A percentile compares a stretch with the other conserved stretches of the same genome.
Conservation (phyloP, 2,329 filamentous ascomycete species). For the Stemphylium lycopersici region DNA sequence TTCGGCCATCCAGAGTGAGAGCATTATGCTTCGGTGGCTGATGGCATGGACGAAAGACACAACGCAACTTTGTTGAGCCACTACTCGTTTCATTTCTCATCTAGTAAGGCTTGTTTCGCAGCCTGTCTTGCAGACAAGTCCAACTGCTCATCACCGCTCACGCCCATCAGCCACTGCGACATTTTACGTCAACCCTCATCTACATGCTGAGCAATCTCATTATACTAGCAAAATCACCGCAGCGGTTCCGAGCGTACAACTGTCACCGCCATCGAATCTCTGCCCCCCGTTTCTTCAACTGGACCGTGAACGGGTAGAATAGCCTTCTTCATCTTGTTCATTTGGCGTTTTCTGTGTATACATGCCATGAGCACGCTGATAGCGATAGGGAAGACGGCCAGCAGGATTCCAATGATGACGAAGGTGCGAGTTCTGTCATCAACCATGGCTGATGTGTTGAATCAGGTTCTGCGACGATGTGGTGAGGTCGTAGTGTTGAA, state of each 20-base stretch:
- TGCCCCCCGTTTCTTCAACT: neutral
- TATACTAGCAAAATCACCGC: too few species aligned
- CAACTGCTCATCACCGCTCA: too few species aligned
- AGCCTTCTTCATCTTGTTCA: neutral
- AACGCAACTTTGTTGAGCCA: neutral
- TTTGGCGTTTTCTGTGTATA: neutral
- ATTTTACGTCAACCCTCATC: too few species aligned
- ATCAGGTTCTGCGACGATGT: too few species aligned
- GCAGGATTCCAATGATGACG: neutral
- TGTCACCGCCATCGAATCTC: neutral
- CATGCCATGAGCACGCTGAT: conserved; percentile 1
- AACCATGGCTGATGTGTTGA: neutral
- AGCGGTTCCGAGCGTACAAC: too few species aligned
- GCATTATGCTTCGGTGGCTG: neutral
- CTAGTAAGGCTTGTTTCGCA: too few species aligned
- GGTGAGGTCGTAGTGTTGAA: too few species aligned
- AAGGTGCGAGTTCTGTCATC: neutral
- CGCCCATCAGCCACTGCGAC: neutral
- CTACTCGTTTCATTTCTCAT: neutral
- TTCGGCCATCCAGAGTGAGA: neutral
- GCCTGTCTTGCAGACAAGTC: too few species aligned
- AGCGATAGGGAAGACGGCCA: neutral
- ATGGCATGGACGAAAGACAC: neutral
- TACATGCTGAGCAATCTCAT: too few species aligned
- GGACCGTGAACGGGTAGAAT: neutral